phyloP scores from a whole-genome alignment of 1,284 basidiomycete species.

The Marasmius tenuissimus region DNA sequence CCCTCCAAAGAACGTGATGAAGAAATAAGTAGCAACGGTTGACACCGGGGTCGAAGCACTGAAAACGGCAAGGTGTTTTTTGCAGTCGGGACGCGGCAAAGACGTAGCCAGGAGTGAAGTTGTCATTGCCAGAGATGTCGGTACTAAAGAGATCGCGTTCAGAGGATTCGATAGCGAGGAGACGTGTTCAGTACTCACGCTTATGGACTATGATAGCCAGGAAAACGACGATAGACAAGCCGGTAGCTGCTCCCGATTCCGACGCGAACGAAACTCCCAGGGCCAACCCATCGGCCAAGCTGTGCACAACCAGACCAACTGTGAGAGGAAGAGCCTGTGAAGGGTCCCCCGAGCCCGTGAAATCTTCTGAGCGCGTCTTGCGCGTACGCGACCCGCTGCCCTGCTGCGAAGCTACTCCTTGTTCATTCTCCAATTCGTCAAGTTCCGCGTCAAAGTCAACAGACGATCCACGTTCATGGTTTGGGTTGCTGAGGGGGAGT shows the following conservation, averaged over 20 bases:
- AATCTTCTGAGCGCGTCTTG: neutral
- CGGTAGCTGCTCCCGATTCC: constrained; percentile 29
- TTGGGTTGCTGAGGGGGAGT: constrained; percentile 24
- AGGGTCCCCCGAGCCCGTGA: constrained; percentile 14
- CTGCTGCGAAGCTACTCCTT: constrained; percentile 22
- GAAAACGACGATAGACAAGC: constrained; percentile 80
- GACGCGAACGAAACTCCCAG: constrained; percentile 74
- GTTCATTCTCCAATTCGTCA: constrained; percentile 46
- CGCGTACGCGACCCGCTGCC: too few relatives aligned
- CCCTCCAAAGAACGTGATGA: constrained; percentile 59
- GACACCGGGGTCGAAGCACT: constrained; percentile 78
- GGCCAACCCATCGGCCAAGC: constrained; percentile 87
- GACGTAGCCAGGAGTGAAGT: constrained; percentile 78
- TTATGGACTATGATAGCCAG: constrained; percentile 89
- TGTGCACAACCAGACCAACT: constrained; percentile 83
- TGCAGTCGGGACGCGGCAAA: constrained; percentile 66
- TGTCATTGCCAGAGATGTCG: constrained; percentile 82
- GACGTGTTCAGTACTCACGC: constrained; percentile 42
- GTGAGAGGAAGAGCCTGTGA: constrained; percentile 68
- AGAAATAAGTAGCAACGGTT: constrained; percentile 67
- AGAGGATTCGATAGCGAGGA: neutral
- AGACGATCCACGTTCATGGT: constrained; percentile 21
- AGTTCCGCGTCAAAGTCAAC: constrained; percentile 63
- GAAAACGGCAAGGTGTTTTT: constrained; percentile 76
- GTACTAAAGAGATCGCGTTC: constrained; percentile 50